These are phyloP conservation scores for Pyronema omphalodes DNA, from an alignment of 495 filamentous ascomycete species.

Conservation along the genomic window DNA sequence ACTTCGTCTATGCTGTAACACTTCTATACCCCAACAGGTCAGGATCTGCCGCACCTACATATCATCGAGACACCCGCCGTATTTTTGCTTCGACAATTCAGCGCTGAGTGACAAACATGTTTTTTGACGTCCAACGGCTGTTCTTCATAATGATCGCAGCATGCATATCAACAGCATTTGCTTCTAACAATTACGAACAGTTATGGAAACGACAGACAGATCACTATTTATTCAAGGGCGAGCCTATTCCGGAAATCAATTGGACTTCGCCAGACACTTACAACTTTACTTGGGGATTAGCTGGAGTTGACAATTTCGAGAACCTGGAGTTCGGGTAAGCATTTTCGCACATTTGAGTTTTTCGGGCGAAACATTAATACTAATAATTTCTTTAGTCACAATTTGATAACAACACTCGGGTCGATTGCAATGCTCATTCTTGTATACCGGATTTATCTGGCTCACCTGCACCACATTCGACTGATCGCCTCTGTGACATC, in stretches of 20 bases:
- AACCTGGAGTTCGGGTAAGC: constrained; percentile 23
- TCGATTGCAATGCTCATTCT: constrained; percentile 15
- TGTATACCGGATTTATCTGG: constrained; percentile 14
- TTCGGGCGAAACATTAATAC: neutral
- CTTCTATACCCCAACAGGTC: neutral
- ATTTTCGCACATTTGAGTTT: constrained; percentile 2
- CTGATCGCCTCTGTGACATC: constrained; percentile 11
- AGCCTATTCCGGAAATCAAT: constrained; percentile 13
- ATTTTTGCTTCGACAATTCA: neutral
- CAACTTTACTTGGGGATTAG: constrained; percentile 24
- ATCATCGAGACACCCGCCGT: neutral
- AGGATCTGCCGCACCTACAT: neutral
- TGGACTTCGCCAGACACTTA: constrained; percentile 18
- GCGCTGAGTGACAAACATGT: neutral
- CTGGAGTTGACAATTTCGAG: constrained; percentile 23
- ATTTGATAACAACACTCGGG: constrained; percentile 17
- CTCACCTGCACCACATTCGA: constrained; percentile 10
- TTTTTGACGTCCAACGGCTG: neutral
- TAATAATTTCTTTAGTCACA: constrained; percentile 5
- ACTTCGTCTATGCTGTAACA: neutral
- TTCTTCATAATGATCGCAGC: neutral
- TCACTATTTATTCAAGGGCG: constrained; percentile 14
- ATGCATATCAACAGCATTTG: neutral
- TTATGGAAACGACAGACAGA: neutral
- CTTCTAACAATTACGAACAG: neutral